Base-by-base conservation (phyloP, 2,329 filamentous ascomycete species). In the Lecanosticta acicola region DNA sequence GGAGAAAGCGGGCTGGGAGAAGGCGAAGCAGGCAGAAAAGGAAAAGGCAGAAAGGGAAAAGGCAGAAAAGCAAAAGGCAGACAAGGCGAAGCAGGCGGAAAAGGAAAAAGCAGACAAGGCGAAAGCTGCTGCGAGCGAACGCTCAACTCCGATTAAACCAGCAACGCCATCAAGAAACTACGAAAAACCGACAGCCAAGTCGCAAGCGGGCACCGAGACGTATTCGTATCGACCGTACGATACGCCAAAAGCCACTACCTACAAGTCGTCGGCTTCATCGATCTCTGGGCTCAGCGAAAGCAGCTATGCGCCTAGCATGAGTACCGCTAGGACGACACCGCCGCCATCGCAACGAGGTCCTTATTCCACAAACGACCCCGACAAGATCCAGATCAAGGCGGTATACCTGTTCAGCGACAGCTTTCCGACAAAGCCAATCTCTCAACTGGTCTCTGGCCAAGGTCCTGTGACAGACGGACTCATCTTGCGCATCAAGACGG, bases 301-400 rank as follows among this genome's bases (percentile, higher is more conserved):
- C 11, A 94, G 88, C 0, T 96, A 91, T 67, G 85, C 88, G 2
- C 79, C 86, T 1, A 94, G 88, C 8, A 81, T 87, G 48, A 89
- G 87, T 13, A 96, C 90, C 1, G 78, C 87, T 9, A 81, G 82
- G 47, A 94, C 90, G 4, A 87, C 87, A 3, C 87, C 90, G 7
- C 88, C 90, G 13, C 59, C 86, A 1, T 89, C 85, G 3, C 77
- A 83, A 54, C 80, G 86, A 39, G 81, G 83, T 1, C 79, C 87
- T 2, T 97, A 96, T 68, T 78, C 81, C 29, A 96, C 89, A 20
- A 87, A 86, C 55, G 88, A 97, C 64, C 90, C 91, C 0, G 83
- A 94, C 71, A 98, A 98, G 76, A 93, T 98, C 63, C 83, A 95
- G 52, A 91, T 98, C 68, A 85, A 85, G 61, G 93, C 84, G 9